These are phyloP conservation scores for Nothomitra cinnamomea DNA, from an alignment of 2,329 filamentous ascomycete species.

Conservation along the genomic window DNA sequence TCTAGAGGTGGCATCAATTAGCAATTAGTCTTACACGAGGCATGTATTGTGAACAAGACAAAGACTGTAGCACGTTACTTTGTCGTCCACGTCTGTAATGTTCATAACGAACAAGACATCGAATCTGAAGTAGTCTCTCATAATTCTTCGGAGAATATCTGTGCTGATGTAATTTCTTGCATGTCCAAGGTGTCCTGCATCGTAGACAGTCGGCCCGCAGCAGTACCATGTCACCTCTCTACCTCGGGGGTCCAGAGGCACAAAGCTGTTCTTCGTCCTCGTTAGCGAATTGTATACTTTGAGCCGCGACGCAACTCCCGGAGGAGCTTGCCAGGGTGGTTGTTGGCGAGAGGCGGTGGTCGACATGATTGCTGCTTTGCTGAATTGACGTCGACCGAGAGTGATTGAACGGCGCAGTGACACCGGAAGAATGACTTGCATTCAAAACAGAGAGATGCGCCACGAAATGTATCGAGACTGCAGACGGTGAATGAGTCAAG, in stretches of 20 bases:
- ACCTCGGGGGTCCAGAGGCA: conserved; percentile 49
- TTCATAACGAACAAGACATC: conserved; percentile 83
- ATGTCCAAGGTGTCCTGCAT: conserved; percentile 68
- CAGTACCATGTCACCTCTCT: conserved; percentile 70
- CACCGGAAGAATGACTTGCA: background rate
- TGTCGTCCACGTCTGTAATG: conserved; percentile 62
- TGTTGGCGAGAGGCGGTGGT: conserved; percentile 20
- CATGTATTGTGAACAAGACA: background rate
- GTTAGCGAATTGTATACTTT: conserved; percentile 71
- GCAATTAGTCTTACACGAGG: background rate
- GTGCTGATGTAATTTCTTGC: conserved; percentile 83
- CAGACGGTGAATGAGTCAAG: too few relatives aligned
- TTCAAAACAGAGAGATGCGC: background rate
- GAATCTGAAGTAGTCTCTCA: conserved; percentile 70
- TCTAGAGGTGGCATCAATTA: conserved; percentile 25
- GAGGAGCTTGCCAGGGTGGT: conserved; percentile 27
- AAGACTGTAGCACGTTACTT: conserved; percentile 9
- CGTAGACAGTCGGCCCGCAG: conserved; percentile 76
- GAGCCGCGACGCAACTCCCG: conserved; percentile 23
- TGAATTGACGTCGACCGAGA: conserved; percentile 6
- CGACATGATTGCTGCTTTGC: conserved; percentile 5
- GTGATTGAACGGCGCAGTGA: conserved; percentile 1
- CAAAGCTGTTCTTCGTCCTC: conserved; percentile 54
- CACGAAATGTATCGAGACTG: too few relatives aligned
- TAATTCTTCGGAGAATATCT: conserved; percentile 70